Conservation (phyloP, 495 filamentous ascomycete genomes). For the Talaromyces liani region DNA sequence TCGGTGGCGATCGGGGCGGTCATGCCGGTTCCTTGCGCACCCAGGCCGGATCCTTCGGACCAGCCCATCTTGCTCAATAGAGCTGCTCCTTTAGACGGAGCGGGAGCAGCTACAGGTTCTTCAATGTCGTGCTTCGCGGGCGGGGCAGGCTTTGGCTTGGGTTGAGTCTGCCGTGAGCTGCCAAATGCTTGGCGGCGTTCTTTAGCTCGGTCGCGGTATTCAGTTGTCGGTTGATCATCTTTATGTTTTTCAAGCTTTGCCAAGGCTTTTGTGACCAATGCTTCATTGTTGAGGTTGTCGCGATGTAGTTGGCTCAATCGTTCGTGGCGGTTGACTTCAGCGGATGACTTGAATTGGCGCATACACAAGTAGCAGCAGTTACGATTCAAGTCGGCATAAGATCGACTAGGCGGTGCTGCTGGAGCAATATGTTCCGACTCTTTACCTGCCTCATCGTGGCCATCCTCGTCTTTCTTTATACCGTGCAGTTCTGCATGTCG, state of each 20-base stretch:
- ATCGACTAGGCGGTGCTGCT: conserved; percentile 35
- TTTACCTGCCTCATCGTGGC: conserved; percentile 12
- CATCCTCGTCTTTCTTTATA: conserved; percentile 29
- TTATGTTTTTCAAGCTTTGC: conserved; percentile 50
- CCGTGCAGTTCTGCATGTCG: conserved; percentile 81
- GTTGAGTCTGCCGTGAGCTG: conserved; percentile 49
- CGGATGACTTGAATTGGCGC: conserved; percentile 60
- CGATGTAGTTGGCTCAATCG: conserved; percentile 67
- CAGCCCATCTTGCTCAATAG: conserved; percentile 90
- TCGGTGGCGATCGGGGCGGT: conserved; percentile 71
- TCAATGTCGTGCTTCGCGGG: conserved; percentile 21
- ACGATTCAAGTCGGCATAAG: conserved; percentile 62
- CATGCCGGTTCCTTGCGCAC: conserved; percentile 69
- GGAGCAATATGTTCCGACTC: conserved; percentile 7
- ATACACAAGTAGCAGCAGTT: conserved; percentile 74
- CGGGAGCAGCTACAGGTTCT: conserved; percentile 22
- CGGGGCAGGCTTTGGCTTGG: conserved; percentile 24
- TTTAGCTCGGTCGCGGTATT: conserved; percentile 77
- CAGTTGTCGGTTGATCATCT: conserved; percentile 21
- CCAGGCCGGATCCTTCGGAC: conserved; percentile 72
- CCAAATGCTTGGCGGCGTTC: conserved; percentile 73
- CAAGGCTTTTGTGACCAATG: conserved; percentile 49
- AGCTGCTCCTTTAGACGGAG: conserved; percentile 70
- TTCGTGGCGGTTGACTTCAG: conserved; percentile 70
- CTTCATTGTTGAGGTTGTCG: conserved; percentile 56